These are phyloP conservation scores for Allantophomopsis cytisporea DNA, from an alignment of 2,329 filamentous ascomycete species.

Conservation along the genomic window DNA sequence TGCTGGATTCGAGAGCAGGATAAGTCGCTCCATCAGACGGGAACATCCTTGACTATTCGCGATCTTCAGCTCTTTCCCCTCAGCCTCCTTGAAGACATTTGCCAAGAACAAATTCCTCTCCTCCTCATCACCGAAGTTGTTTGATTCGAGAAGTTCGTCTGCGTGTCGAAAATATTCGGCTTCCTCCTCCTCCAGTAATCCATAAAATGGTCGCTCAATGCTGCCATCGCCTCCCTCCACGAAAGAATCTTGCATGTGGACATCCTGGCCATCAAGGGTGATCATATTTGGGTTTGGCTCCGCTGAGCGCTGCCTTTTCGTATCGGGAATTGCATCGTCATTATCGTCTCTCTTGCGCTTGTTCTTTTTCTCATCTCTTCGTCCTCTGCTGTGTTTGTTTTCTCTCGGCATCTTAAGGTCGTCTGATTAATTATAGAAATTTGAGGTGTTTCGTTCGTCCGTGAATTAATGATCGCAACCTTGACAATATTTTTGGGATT, in stretches of 20 bases:
- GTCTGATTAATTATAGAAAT: too few relatives aligned
- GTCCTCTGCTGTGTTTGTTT: slow-evolving; percentile 41
- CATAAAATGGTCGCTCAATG: slow-evolving; percentile 51
- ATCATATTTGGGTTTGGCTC: slow-evolving; percentile 10
- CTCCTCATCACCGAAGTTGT: slow-evolving; percentile 70
- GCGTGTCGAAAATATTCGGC: slow-evolving; percentile 90
- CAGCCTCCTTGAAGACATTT: slow-evolving; percentile 75
- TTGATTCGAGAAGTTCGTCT: slow-evolving; percentile 78
- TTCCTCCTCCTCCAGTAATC: slow-evolving; percentile 83
- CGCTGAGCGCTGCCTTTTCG: slow-evolving; percentile 21
- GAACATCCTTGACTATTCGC: slow-evolving; percentile 94
- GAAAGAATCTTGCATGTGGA: slow-evolving; percentile 6
- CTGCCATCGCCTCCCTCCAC: slow-evolving; percentile 6
- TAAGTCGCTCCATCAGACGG: slow-evolving; percentile 79
- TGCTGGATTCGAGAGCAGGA: slow-evolving; percentile 60
- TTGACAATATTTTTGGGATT: too few relatives aligned
- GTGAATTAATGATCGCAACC: too few relatives aligned
- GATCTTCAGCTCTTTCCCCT: slow-evolving; percentile 89
- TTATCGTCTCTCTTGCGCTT: slow-evolving; percentile 34
- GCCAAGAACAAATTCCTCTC: slow-evolving; percentile 60
- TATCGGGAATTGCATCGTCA: slow-evolving; percentile 15
- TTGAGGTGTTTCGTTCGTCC: too few relatives aligned
- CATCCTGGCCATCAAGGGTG: slow-evolving; percentile 8
- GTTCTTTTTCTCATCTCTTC: slow-evolving; percentile 33
- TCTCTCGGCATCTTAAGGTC: slow-evolving; percentile 38